These are phyloP conservation scores for Claviceps quebecensis DNA, from an alignment of 2,329 filamentous ascomycete species.

Conservation along the genomic window DNA sequence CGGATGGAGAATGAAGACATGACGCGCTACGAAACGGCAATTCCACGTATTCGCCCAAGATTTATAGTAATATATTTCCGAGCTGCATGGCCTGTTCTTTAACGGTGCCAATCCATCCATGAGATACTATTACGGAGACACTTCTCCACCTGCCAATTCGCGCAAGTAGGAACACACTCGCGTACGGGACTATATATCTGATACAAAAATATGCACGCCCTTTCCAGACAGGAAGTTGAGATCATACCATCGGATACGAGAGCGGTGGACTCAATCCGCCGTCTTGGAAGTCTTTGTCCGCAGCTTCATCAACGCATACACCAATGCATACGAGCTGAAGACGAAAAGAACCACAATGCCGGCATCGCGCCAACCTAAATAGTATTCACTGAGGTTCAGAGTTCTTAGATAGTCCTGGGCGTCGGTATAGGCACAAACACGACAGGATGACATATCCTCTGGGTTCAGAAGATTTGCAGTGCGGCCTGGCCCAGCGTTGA, in stretches of 20 bases:
- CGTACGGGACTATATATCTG: too few species aligned
- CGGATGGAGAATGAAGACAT: too few species aligned
- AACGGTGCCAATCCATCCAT: too few species aligned
- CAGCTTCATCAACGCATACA: constrained; percentile 33
- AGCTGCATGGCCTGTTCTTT: too few species aligned
- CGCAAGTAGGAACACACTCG: too few species aligned
- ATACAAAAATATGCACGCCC: neutral
- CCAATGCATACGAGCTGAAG: constrained; percentile 35
- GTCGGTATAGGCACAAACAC: constrained; percentile 44
- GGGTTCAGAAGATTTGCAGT: constrained; percentile 44
- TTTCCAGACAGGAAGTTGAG: neutral
- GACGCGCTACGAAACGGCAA: too few species aligned
- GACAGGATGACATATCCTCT: constrained; percentile 38
- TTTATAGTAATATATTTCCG: too few species aligned
- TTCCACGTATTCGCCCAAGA: too few species aligned
- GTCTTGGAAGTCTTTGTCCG: constrained; percentile 34
- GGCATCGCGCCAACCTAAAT: constrained; percentile 53
- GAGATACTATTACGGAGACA: too few species aligned
- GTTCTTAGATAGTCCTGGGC: constrained; percentile 46
- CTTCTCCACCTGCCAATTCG: too few species aligned
- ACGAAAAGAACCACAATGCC: constrained; percentile 44
- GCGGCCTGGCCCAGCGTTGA: constrained; percentile 24
- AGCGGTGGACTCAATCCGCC: constrained; percentile 18
- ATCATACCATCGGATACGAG: neutral
- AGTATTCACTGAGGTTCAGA: constrained; percentile 46